Evolutionary conservation across 352 stramenopile genomes (phyloP).

Genomic region (Phytophthora melonis): DNA sequence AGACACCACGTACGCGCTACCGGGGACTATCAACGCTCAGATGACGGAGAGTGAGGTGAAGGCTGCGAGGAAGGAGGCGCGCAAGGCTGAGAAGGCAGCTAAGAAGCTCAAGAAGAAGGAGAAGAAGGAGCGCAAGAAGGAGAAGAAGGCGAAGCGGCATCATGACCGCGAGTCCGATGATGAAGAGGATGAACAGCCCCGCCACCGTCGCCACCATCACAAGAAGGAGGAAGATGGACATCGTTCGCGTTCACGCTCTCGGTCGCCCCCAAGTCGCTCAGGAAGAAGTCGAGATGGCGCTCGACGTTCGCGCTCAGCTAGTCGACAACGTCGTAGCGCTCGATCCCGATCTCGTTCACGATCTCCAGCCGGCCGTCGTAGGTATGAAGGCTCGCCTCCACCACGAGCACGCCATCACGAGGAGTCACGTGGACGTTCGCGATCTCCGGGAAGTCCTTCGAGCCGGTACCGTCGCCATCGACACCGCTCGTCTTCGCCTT

Average conservation of each 20-base stretch:
- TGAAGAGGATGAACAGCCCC: conserved; percentile 18
- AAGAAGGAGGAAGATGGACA: conserved; percentile 13
- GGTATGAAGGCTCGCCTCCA: conserved; percentile 16
- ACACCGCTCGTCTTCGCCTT: conserved; percentile 32
- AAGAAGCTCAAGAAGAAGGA: conserved; percentile 79
- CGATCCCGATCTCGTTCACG: conserved; percentile 35
- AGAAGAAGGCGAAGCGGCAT: conserved; percentile 46
- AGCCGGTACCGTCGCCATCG: conserved; percentile 23
- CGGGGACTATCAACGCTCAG: conserved; percentile 43
- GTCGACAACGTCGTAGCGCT: conserved; percentile 10
- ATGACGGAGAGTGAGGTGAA: conserved; percentile 54
- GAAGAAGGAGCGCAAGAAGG: conserved; percentile 62
- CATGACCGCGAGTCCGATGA: conserved; percentile 12
- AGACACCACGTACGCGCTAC: conserved; percentile 73
- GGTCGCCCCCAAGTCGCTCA: conserved; percentile 23
- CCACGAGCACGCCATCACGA: conserved; percentile 2
- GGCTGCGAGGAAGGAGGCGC: conserved; percentile 62
- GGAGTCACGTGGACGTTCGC: conserved; percentile 19
- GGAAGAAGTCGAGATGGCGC: conserved; percentile 3
- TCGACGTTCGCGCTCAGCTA: conserved; percentile 25
- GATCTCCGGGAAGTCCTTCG: conserved; percentile 8
- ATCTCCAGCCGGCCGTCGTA: conserved; percentile 26
- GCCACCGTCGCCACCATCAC: conserved; percentile 2
- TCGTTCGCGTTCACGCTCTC: conserved; percentile 22
- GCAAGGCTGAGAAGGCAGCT: conserved; percentile 68